These are phyloP conservation scores for Clarireedia paspali DNA, from an alignment of 2,329 filamentous ascomycete genomes.

Conservation along the genomic window DNA sequence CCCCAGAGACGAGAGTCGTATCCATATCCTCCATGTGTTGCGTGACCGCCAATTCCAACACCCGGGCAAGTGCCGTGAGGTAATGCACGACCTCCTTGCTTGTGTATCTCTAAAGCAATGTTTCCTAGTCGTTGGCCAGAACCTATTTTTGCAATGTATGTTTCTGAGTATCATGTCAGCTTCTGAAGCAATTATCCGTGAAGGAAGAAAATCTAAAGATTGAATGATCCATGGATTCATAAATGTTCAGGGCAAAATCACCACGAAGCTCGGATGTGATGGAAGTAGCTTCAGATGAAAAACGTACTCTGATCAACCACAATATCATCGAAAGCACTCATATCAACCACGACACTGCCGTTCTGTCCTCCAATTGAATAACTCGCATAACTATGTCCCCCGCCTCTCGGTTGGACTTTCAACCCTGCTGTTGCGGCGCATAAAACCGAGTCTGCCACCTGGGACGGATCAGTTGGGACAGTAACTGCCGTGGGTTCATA, in stretches of 20 bases:
- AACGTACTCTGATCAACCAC: constrained; percentile 36
- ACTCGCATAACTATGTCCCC: constrained; percentile 47
- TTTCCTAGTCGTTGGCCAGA: constrained; percentile 37
- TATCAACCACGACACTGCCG: constrained; percentile 46
- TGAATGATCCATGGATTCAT: too few species aligned
- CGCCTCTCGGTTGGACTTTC: constrained; percentile 43
- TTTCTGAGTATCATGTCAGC: not conserved
- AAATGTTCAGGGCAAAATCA: too few species aligned
- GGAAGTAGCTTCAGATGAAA: too few species aligned
- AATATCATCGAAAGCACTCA: constrained; percentile 45
- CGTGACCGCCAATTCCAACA: constrained; percentile 3
- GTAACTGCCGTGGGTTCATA: constrained; percentile 18
- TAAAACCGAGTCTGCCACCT: constrained; percentile 36
- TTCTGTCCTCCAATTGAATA: constrained; percentile 39
- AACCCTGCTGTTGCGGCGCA: constrained; percentile 37
- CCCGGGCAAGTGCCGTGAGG: constrained; percentile 8
- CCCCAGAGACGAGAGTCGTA: constrained; percentile 5
- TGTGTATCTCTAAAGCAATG: constrained; percentile 32
- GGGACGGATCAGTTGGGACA: constrained; percentile 23
- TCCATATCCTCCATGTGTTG: constrained; percentile 6
- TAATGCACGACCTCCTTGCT: constrained; percentile 31
- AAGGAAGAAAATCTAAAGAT: not conserved
- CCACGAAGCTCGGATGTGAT: too few species aligned
- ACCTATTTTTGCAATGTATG: constrained; percentile 28
- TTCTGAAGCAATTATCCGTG: too few species aligned